Percentiles rank a stretch among this genome's conserved stretches.
phyloP scores from a whole-genome alignment of 164 flowering plant genomes.

The Dillenia suffruticosa region DNA sequence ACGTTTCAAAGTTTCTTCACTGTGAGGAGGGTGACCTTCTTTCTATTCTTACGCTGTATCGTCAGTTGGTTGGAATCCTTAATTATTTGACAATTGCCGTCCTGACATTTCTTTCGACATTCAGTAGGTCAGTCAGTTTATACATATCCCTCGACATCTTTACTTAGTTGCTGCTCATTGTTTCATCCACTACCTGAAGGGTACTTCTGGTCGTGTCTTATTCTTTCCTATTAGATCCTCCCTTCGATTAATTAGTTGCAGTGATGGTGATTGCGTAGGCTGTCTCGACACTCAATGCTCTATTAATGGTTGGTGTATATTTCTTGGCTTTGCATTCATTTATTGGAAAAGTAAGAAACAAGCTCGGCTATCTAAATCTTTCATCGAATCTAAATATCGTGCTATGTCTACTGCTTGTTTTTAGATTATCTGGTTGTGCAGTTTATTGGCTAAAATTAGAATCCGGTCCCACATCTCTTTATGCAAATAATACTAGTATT shows the following conservation, averaged over 20 bases:
- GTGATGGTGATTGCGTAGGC: conserved; percentile 5
- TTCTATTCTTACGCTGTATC: neutral
- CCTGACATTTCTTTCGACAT: conserved; percentile 5
- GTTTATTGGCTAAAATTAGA: conserved; percentile 1
- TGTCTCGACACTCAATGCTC: neutral
- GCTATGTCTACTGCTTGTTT: conserved; percentile 3
- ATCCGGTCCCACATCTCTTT: neutral
- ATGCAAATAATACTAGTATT: conserved; percentile 3
- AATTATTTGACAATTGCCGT: conserved; percentile 7
- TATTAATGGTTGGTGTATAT: conserved; percentile 4
- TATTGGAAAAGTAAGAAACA: conserved; percentile 13
- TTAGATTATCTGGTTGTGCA: conserved; percentile 5
- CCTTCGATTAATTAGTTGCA: neutral
- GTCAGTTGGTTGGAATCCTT: neutral
- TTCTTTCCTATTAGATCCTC: neutral
- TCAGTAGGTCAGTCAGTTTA: conserved; percentile 2
- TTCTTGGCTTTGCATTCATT: conserved; percentile 1
- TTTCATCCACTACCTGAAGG: conserved; percentile 6
- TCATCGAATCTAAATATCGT: conserved; percentile 6
- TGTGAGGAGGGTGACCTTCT: neutral
- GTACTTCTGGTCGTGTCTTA: conserved; percentile 1
- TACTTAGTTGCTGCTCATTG: conserved; percentile 5
- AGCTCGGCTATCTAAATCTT: conserved; percentile 4
- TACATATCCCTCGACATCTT: neutral
- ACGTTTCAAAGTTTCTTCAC: no score